phyloP scores from a whole-genome alignment of 352 stramenopile species.

The Phytophthora boehmeriae region DNA sequence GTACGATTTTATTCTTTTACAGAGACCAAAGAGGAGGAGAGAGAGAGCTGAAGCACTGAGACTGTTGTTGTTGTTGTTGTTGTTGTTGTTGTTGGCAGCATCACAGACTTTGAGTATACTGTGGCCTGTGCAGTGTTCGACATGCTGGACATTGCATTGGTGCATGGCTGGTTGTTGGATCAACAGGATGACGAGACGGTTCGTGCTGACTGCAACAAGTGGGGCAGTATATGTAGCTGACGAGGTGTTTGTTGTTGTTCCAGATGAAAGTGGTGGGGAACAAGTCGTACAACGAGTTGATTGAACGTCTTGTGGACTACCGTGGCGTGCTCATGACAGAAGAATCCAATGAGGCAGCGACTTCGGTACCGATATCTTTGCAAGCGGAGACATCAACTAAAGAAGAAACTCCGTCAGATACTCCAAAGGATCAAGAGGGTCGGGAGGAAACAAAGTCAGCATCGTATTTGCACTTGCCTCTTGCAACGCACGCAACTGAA shows the following conservation, averaged over 20 bases:
- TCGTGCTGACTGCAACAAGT: background rate
- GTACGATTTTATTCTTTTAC: slow-evolving; percentile 45
- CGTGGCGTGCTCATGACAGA: slow-evolving; percentile 74
- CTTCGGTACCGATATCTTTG: background rate
- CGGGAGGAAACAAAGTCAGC: slow-evolving; percentile 27
- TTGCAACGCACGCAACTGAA: slow-evolving; percentile 11
- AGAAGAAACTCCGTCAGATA: slow-evolving; percentile 2
- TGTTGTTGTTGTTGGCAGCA: slow-evolving; percentile 35
- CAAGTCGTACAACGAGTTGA: slow-evolving; percentile 98
- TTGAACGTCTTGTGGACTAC: slow-evolving; percentile 94
- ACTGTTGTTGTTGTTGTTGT: slow-evolving; percentile 8
- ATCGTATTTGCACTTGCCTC: slow-evolving; percentile 13
- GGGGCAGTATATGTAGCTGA: background rate
- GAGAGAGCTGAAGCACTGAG: background rate
- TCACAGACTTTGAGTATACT: slow-evolving; percentile 96
- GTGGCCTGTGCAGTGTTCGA: slow-evolving; percentile 95
- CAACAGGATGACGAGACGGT: slow-evolving; percentile 87
- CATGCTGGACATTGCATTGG: slow-evolving; percentile 94
- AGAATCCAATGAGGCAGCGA: slow-evolving; percentile 26
- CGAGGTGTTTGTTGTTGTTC: slow-evolving; percentile 4
- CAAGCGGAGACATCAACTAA: slow-evolving; percentile 13
- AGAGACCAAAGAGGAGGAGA: background rate
- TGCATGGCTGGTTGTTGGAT: slow-evolving; percentile 98
- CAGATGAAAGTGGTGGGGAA: slow-evolving; percentile 80
- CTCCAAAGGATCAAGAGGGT: slow-evolving; percentile 1